phyloP scores from a whole-genome alignment of 2,329 filamentous ascomycete genomes.

The Passalora sequoiae region DNA sequence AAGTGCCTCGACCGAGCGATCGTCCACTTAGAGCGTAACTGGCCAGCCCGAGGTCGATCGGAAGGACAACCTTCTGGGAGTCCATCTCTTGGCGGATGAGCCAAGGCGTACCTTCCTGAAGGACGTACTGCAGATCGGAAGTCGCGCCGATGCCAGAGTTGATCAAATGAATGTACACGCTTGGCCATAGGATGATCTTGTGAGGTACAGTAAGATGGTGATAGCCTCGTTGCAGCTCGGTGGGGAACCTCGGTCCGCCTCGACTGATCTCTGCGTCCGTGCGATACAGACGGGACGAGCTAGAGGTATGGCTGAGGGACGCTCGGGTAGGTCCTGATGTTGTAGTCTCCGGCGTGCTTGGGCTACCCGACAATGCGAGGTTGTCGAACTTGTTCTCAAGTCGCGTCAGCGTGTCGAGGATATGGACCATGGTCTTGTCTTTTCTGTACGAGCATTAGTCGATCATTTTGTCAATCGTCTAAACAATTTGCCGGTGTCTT shows the following conservation, averaged over 20 bases:
- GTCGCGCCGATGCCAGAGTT: constrained; percentile 32
- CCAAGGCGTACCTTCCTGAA: constrained; percentile 38
- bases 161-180: constrained; percentile 35
- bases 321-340: constrained; percentile 9
- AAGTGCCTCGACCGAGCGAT: constrained; percentile 7
- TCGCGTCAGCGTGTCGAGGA: constrained; percentile 52
- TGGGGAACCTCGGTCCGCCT: constrained; percentile 11
- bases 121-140: constrained; percentile 34
- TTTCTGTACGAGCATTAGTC: constrained; percentile 43
- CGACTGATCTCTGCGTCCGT: constrained; percentile 6
- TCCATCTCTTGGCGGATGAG: constrained; percentile 34
- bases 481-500: background rate
- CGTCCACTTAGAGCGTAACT: constrained; percentile 20
- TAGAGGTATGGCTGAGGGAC: constrained; percentile 11
- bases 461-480: background rate
- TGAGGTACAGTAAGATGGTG: constrained; percentile 42
- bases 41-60: constrained; percentile 27
- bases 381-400: constrained; percentile 55
- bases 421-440: constrained; percentile 58
- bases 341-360: constrained; percentile 18
- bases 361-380: constrained; percentile 20
- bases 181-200: constrained; percentile 49
- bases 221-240: constrained; percentile 21
- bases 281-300: constrained; percentile 8
- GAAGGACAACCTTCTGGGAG: constrained; percentile 29